Conservation (phyloP, 2,329 filamentous ascomycete genomes). For the Paraphaeosphaeria sporulosa region DNA sequence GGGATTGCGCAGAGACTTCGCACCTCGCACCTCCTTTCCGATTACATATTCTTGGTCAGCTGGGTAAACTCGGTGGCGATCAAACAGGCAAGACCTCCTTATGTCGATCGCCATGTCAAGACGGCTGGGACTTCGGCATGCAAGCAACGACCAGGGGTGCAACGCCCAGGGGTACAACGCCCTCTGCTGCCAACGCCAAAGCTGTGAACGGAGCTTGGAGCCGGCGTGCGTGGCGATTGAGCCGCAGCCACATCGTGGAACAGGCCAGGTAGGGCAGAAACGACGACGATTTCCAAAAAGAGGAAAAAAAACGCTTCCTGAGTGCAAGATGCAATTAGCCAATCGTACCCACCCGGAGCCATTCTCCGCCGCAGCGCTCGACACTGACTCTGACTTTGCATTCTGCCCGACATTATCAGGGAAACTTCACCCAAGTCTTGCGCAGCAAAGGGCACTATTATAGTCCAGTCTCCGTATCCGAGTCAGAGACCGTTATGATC, state of each 20-base stretch:
- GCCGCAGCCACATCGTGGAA: neutral
- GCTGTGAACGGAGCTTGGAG: neutral
- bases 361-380: neutral
- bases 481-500: neutral
- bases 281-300: neutral
- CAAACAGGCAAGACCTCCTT: neutral
- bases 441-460: neutral
- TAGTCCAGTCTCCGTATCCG: neutral
- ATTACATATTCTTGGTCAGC: neutral
- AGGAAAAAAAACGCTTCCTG: neutral
- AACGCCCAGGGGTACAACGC: too few species aligned
- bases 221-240: neutral
- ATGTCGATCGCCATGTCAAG: slow-evolving; percentile 7
- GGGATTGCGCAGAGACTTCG: neutral
- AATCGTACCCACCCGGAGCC: slow-evolving; percentile 4
- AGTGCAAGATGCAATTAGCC: neutral
- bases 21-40: neutral
- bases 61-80: slow-evolving; percentile 12
- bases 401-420: neutral
- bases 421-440: neutral
- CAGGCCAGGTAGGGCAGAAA: slow-evolving; percentile 2
- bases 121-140: slow-evolving; percentile 6
- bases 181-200: neutral
- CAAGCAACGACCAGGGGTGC: neutral
- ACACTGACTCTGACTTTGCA: neutral